Conservation (phyloP, 257 asterid species). For the Petrea volubilis region DNA sequence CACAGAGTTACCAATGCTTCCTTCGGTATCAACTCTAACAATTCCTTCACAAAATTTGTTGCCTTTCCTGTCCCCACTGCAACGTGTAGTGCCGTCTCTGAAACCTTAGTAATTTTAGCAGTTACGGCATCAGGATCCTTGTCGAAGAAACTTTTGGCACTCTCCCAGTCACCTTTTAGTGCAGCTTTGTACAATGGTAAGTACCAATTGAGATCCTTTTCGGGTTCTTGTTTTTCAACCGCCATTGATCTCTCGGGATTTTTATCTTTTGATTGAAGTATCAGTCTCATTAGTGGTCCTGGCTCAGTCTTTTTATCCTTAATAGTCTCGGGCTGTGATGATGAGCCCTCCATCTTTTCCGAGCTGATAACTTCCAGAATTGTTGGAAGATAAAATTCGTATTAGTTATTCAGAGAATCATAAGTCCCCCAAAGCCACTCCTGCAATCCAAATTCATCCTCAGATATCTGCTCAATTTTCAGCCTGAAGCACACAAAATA, state of each 20-base stretch:
- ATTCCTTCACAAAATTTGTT: constrained; percentile 30
- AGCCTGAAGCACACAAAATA: not conserved
- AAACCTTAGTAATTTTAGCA: constrained; percentile 35
- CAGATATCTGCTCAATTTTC: not conserved
- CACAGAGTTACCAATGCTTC: constrained; percentile 24
- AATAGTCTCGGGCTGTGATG: constrained; percentile 18
- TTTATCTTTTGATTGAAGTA: constrained; percentile 26
- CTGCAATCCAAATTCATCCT: not conserved
- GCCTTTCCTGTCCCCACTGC: constrained; percentile 39
- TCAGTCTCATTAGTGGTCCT: constrained; percentile 31
- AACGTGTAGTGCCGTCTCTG: constrained; percentile 39
- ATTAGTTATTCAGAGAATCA: not conserved
- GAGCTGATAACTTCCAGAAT: not conserved
- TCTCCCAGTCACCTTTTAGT: constrained; percentile 39
- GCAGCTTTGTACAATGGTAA: constrained; percentile 44
- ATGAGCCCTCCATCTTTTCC: constrained; percentile 28
- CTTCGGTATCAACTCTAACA: constrained; percentile 31
- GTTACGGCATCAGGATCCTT: constrained; percentile 39
- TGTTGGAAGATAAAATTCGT: not conserved
- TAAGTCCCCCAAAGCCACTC: not conserved
- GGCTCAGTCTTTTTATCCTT: constrained; percentile 19
- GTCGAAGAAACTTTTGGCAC: constrained; percentile 35
- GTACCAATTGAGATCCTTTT: constrained; percentile 41
- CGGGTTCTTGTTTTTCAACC: constrained; percentile 24
- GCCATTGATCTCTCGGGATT: constrained; percentile 21